A percentile compares a stretch with the other conserved stretches of the same genome.
phyloP scores from a whole-genome alignment of 2,329 filamentous ascomycete genomes.

The Colletotrichum sp. region DNA sequence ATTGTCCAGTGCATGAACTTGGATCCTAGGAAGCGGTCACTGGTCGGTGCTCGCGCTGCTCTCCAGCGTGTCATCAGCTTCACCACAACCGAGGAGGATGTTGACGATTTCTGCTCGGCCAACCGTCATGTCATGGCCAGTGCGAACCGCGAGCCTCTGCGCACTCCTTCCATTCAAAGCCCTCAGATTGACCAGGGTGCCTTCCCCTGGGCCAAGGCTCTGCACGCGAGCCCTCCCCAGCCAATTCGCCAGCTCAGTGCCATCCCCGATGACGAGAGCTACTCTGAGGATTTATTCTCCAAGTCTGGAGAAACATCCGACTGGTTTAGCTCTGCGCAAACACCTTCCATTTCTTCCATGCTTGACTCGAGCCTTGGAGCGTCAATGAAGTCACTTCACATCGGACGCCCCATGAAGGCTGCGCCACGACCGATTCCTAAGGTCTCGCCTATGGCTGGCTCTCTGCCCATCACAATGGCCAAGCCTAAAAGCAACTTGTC shows the following conservation, averaged over 20 bases:
- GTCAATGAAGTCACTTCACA: conserved; percentile 78
- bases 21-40: conserved; percentile 86
- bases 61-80: conserved; percentile 85
- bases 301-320: conserved; percentile 74
- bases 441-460: conserved; percentile 66
- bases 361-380: conserved; percentile 81
- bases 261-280: conserved; percentile 81
- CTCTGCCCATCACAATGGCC: conserved; percentile 80
- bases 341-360: conserved; percentile 83
- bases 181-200: conserved; percentile 80
- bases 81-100: conserved; percentile 87
- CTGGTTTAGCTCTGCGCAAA: conserved; percentile 80
- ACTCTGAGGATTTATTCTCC: conserved; percentile 85
- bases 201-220: conserved; percentile 93
- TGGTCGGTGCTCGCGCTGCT: conserved; percentile 77
- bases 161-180: conserved; percentile 92
- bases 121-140: conserved; percentile 80
- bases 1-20: conserved; percentile 89
- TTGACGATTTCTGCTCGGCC: conserved; percentile 92
- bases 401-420: conserved; percentile 49
- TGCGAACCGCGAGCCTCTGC: conserved; percentile 91
- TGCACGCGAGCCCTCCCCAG: conserved; percentile 77
- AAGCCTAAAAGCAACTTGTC: conserved; percentile 72
- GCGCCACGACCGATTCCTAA: conserved; percentile 53
- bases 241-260: conserved; percentile 82